Percentiles rank a stretch among this genome's conserved stretches.
phyloP scores from a whole-genome alignment of 257 asterid species.

The Solanum acaule region DNA sequence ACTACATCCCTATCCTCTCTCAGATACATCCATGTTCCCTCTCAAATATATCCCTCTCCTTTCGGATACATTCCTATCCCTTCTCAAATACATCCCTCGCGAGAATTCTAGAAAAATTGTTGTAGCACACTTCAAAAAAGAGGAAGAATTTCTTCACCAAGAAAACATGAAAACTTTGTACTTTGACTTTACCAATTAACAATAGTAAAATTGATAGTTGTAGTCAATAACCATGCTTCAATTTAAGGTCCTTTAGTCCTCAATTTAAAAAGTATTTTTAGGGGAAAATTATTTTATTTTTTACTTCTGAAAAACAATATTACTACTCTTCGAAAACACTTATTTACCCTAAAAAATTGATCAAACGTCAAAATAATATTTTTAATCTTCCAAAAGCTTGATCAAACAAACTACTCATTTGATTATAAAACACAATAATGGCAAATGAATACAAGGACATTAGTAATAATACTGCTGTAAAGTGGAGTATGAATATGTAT shows the following conservation, averaged over 20 bases:
- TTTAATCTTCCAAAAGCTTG: background rate
- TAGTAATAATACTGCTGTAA: background rate
- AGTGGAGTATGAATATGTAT: background rate
- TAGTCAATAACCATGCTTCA: no score
- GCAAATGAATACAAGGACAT: background rate
- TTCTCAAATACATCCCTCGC: no score
- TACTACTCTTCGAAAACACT: background rate
- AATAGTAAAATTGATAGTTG: no score
- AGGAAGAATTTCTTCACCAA: no score
- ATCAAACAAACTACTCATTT: background rate
- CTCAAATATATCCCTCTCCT: no score
- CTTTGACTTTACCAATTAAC: no score
- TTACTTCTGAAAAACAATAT: no score
- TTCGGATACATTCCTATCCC: no score
- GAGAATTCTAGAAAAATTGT: background rate
- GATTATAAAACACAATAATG: background rate
- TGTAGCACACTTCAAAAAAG: background rate
- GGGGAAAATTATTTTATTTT: background rate
- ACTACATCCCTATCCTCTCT: no score
- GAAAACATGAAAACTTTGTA: no score
- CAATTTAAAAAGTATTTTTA: background rate
- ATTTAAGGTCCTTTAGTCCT: no score
- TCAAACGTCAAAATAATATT: background rate
- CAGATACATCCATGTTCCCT: no score
- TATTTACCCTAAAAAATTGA: background rate